Conservation (phyloP, 352 stramenopile species). For the Paralagenidium karlingii region DNA sequence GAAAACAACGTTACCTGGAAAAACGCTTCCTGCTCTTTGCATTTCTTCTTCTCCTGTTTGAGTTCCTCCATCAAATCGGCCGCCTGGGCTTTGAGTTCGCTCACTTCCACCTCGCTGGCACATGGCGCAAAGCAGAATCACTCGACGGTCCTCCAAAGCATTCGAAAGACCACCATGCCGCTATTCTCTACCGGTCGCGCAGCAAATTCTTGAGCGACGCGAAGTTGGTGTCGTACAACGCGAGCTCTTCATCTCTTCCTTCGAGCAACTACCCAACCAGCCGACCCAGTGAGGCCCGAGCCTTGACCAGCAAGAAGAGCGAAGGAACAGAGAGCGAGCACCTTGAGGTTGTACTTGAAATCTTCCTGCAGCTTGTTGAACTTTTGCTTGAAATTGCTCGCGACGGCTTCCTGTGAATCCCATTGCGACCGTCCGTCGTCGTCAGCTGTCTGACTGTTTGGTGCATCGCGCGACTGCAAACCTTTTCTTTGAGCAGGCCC, state of each 20-base stretch:
- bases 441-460: too few species aligned
- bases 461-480: not conserved
- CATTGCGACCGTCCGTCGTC: too few species aligned
- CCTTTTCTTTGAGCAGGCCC: slow-evolving; percentile 64
- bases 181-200: slow-evolving; percentile 61
- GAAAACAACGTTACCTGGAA: too few species aligned
- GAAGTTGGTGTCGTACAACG: slow-evolving; percentile 80
- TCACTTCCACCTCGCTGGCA: slow-evolving; percentile 37
- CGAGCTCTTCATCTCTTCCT: slow-evolving; percentile 83
- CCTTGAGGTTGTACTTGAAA: slow-evolving; percentile 90
- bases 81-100: slow-evolving; percentile 42
- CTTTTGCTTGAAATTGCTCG: slow-evolving; percentile 45
- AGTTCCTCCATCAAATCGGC: slow-evolving; percentile 39
- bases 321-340: not conserved
- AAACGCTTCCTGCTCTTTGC: slow-evolving; percentile 29
- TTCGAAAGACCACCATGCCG: slow-evolving; percentile 2
- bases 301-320: not conserved
- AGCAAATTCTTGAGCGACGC: slow-evolving; percentile 58
- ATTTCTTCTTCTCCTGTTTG: slow-evolving; percentile 24
- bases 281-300: too few species aligned
- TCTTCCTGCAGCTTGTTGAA: slow-evolving; percentile 84
- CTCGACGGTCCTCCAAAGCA: not conserved
- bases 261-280: slow-evolving; percentile 42
- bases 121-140: too few species aligned
- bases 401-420: slow-evolving; percentile 26